Evolutionary conservation across 345 rosid genomes (phyloP), one percentile per base, ranked within the genome.

Genomic region (Stellera chamaejasme): DNA sequence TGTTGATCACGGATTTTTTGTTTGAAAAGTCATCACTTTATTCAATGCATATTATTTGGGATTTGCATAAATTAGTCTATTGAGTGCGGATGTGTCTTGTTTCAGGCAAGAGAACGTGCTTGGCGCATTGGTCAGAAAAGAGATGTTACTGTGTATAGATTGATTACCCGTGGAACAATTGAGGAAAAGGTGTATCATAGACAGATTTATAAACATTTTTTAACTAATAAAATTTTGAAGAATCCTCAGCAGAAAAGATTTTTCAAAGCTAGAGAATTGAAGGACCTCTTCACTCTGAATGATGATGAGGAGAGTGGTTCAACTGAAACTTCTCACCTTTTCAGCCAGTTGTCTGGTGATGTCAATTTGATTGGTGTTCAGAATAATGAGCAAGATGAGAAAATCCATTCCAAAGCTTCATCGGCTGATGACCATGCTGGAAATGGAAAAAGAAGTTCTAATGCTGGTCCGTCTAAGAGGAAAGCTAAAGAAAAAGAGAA

Each of bases 51-150:
- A 32, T 19, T 32, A 32, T 32, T 32, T 32, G 39, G 9, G 39
- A 32, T 32, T 32, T 32, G 2, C 39, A 32, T 32, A 32, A 32
- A 32, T 32, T 32, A 8, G 5, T 32, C 11, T 57, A 50, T 45
- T 44, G 19, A 27, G 36, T 59, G 49, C 26, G 45, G 27, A 43
- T 72, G 16, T 58, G 64, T 52, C 49, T 59, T 28, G 2, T 68
- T 50, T 65, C 76, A 91, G 97, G 99, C 99, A 5, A 89, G 99
- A 83, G 99, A 93, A 72, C 97, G 99, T 46, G 99, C 99, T 60
- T 93, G 99, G 97, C 97, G 96, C 50, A 87, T 93, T 75, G 99
- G 97, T 57, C 99, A 93, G 74, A 83, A 74, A 70, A 75, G 82
- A 68, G 97, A 87, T 71, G 99, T 93, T 51, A 81, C 82, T n/a